A percentile compares a stretch with the other conserved stretches of the same genome.
Conservation (phyloP, 164 flowering plant genomes). For the Magnolia officinalis region DNA sequence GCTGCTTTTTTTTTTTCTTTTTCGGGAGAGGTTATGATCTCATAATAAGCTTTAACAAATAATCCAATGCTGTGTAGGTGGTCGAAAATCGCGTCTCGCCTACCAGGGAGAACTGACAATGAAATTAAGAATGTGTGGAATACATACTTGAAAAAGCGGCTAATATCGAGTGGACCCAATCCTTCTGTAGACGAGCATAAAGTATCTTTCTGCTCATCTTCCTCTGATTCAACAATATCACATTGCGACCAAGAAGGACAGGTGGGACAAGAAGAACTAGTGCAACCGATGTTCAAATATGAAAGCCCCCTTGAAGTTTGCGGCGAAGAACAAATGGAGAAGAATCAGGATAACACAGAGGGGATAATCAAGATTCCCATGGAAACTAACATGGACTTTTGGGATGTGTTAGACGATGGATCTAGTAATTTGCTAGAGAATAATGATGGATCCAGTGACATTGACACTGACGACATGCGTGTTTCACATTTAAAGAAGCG, state of each 20-base stretch:
- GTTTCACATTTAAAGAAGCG: constrained; percentile 68
- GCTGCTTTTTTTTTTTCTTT: not conserved
- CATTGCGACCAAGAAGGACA: constrained; percentile 5
- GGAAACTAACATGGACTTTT: not conserved
- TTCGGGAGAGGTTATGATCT: not conserved
- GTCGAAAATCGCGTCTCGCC: constrained; percentile 71
- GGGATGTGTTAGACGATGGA: constrained; percentile 2
- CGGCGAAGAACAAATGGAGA: not conserved
- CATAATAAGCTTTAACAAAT: not conserved
- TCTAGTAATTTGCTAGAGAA: constrained; percentile 52
- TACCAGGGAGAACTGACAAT: constrained; percentile 85
- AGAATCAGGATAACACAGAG: not conserved
- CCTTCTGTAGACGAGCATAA: constrained; percentile 6
- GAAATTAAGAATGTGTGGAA: constrained; percentile 91
- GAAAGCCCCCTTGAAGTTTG: not conserved
- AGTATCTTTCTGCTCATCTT: constrained; percentile 4
- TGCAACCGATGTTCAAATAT: not conserved
- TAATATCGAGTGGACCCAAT: constrained; percentile 7
- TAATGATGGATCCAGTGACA: constrained; percentile 36
- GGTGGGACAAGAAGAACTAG: not conserved
- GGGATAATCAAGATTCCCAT: constrained; percentile 3
- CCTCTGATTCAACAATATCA: constrained; percentile 21
- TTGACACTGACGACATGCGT: constrained; percentile 73
- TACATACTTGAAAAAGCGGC: constrained; percentile 67
- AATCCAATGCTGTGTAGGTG: constrained; percentile 37